Evolutionary conservation across 2,329 filamentous ascomycete genomes (phyloP).

Genomic region (Aspergillus hortae): DNA sequence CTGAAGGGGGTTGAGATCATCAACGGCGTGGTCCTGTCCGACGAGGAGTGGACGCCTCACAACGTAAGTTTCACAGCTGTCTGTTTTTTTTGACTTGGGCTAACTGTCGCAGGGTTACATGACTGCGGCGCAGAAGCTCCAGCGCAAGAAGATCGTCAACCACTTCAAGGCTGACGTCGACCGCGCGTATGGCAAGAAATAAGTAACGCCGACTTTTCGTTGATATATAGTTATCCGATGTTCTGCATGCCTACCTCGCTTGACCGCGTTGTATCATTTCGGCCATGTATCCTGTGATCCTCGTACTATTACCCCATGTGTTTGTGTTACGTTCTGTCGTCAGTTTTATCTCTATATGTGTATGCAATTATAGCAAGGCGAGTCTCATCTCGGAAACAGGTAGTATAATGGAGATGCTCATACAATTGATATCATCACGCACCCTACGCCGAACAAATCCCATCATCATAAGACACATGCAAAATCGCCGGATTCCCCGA

Average conservation of each 20-base stretch:
- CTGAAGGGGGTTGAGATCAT: conserved; percentile 42
- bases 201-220: conserved; percentile 8
- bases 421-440: no score
- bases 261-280: not conserved
- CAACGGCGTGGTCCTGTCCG: conserved; percentile 42
- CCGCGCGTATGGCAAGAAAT: conserved; percentile 54
- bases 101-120: conserved; percentile 54
- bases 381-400: no score
- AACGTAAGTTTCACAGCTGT: conserved; percentile 28
- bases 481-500: not conserved
- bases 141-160: conserved; percentile 63
- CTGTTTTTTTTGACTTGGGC: not conserved
- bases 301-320: not conserved
- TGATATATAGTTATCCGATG: not conserved
- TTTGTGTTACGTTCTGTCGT: not conserved
- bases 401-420: no score
- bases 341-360: no score
- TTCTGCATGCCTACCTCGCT: no score
- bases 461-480: not conserved
- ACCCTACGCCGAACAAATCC: no score
- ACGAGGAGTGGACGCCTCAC: conserved; percentile 45
- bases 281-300: not conserved
- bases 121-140: conserved; percentile 69
- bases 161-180: conserved; percentile 61
- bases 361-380: no score